A percentile compares a stretch with the other conserved stretches of the same genome.
Evolutionary conservation across 139 green algal genomes (phyloP).

Genomic region (Tetratostichococcus sp.): DNA sequence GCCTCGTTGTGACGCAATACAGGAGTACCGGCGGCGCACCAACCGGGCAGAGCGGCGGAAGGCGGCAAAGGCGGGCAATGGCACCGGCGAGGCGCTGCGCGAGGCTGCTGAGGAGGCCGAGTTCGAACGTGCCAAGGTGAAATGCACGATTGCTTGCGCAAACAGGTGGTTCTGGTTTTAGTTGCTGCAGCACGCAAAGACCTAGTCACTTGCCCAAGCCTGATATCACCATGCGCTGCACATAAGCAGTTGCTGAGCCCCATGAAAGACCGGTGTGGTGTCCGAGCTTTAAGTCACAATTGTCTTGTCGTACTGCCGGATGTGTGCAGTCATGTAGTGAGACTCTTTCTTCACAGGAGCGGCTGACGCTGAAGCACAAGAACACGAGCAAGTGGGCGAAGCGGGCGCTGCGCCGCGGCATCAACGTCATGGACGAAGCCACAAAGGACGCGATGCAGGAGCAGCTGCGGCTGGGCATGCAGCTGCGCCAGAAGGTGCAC

Average conservation of each 20-base stretch:
- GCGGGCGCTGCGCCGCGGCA: constrained; percentile 75
- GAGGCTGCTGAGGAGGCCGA: constrained; percentile 58
- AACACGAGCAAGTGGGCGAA: constrained; percentile 88
- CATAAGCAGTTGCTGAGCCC: too few species aligned
- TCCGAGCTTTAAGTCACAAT: too few species aligned
- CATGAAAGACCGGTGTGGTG: too few species aligned
- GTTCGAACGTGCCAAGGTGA: constrained; percentile 64
- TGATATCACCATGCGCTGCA: too few species aligned
- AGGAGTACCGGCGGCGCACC: constrained; percentile 47
- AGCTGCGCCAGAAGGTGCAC: constrained; percentile 69
- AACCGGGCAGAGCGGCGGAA: constrained; percentile 37
- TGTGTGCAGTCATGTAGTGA: too few species aligned
- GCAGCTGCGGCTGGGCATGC: constrained; percentile 81
- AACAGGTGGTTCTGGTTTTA: too few species aligned
- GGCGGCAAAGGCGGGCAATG: background rate
- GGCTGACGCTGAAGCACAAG: constrained; percentile 89
- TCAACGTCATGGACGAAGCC: constrained; percentile 47
- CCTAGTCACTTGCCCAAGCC: too few species aligned
- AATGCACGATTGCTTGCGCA: too few species aligned
- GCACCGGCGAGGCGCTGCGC: background rate
- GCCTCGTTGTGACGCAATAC: too few species aligned
- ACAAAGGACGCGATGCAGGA: constrained; percentile 73
- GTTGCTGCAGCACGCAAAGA: too few species aligned
- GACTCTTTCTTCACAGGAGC: too few species aligned
- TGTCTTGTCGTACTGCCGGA: too few species aligned